Evolutionary conservation across 179 eudicot species (phyloP), one percentile per base, ranked within the genome.

Genomic region (Actinidia chinensis): DNA sequence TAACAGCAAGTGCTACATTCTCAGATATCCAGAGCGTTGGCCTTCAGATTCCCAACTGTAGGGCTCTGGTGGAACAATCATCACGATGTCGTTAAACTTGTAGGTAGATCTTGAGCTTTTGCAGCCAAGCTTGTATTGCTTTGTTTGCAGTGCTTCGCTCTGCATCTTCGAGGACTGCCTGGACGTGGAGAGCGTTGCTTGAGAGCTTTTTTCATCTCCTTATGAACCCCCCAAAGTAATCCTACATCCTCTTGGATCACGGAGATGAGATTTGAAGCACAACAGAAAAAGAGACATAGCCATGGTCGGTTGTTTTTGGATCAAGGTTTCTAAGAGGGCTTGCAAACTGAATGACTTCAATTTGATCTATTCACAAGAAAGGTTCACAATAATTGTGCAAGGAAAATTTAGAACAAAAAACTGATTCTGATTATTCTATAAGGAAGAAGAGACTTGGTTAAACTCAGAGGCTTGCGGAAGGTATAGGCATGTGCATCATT

Each of bases 141-240:
- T 20, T 65, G 33, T 65, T 18, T 76, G 6, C 0, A 4, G 18
- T 65, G 20, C 52, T 54, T 20, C 1, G 20, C 74, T 77, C 80
- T 22, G 74, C 80, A 8, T 68, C 74, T 77, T 77, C 66, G 23
- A 76, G 48, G 6, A 76, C 79, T 15, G 79, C 79, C 18, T 36
- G 14, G 42, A 76, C 9, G 75, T 5, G 13, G 66, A 68, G 18
- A 78, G 75, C 6, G 43, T n/a, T 55, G 80, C 67, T 52, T 25
- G 43, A 43, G 9, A 78, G 67, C n/a, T 28, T 78, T 68, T 40
- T 55, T 13, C 51, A 78, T 44, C 67, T 78, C 80, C 22, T 78
- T 23, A 20, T 15, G 17, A 23, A 64, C 46, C 22, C 71, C 61
- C 28, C 8, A 64, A 6, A 74, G 40, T 40, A 59, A 22, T 58